Evolutionary conservation across 148 eudicot genomes (phyloP), one percentile per base, ranked within the genome.

Genomic region (Persicaria maculosa): DNA sequence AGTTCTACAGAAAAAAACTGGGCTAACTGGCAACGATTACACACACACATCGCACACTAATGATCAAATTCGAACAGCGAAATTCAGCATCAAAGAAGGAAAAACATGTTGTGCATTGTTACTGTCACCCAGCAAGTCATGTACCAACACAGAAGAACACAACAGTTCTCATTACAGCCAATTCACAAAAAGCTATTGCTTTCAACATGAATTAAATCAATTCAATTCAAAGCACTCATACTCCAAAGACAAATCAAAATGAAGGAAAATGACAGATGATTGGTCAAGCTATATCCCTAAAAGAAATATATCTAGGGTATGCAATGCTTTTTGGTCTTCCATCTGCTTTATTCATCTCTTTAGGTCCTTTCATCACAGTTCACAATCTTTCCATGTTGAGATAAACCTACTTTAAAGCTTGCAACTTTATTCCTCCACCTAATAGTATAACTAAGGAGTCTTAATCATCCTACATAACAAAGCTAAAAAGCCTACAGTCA

Each of bases 41-140:
- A 54, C 6, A 54, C 6, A 8, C 58, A n/a, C 19, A 54, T 59
- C 22, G 12, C 40, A 31, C 40, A 31, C 40, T 31, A 31, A 31
- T 19, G 64, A 57, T 57, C 64, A 57, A 57, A 57, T 57, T 11
- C 25, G 8, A 50, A 50, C 11, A 50, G 53, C 53, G 2, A 10
- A 50, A 50, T 11, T 50, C 14, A 52, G 14, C 16, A 52, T 5
- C 17, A 12, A 50, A 9, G 3, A 50, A 15, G 9, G 16, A 52
- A 52, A n/a, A n/a, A 14, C 6, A 52, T n/a, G 79, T 82, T 58
- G 81, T 83, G 77, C 45, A 61, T 31, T 31, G 40, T 3, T 31
- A 31, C 40, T 31, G 40, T 31, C 40, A 31, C 40, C 40, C 40
- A 31, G 50, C 67, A 61, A 19, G 40, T 61, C 44, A 65, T 12